A percentile compares a stretch with the other conserved stretches of the same genome.
Evolutionary conservation across 371 early-diverging fungal species (phyloP).

Genomic region (Mortierella sp.): DNA sequence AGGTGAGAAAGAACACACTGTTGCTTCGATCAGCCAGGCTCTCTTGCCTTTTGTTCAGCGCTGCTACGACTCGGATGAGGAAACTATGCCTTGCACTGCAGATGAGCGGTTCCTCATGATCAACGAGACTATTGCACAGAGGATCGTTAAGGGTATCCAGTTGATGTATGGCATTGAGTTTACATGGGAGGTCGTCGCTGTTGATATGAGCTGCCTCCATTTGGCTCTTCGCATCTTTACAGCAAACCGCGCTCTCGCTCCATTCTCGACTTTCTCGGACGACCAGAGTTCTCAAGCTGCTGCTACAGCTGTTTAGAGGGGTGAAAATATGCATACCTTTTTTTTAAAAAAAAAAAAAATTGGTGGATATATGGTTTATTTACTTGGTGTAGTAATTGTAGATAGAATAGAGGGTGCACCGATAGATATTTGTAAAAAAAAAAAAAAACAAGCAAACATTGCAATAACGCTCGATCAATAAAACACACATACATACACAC

Average conservation of each 20-base stretch:
- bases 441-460: background rate
- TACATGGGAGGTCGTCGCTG: constrained; percentile 83
- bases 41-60: constrained; percentile 54
- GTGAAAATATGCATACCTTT: background rate
- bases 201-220: constrained; percentile 61
- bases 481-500: background rate
- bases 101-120: constrained; percentile 72
- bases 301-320: background rate
- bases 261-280: constrained; percentile 40
- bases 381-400: background rate
- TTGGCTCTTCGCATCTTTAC: constrained; percentile 63
- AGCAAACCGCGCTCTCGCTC: constrained; percentile 60
- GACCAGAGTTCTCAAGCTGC: background rate
- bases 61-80: constrained; percentile 59
- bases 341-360: too few species aligned
- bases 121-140: constrained; percentile 77
- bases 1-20: constrained; percentile 21
- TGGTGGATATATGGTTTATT: background rate
- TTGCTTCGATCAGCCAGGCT: constrained; percentile 35
- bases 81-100: constrained; percentile 65
- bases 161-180: constrained; percentile 89
- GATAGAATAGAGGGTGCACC: background rate
- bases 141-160: constrained; percentile 85
- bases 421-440: background rate
- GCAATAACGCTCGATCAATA: background rate